These are phyloP conservation scores for Coniella vitis DNA, from an alignment of 2,329 filamentous ascomycete genomes.

Conservation along the genomic window DNA sequence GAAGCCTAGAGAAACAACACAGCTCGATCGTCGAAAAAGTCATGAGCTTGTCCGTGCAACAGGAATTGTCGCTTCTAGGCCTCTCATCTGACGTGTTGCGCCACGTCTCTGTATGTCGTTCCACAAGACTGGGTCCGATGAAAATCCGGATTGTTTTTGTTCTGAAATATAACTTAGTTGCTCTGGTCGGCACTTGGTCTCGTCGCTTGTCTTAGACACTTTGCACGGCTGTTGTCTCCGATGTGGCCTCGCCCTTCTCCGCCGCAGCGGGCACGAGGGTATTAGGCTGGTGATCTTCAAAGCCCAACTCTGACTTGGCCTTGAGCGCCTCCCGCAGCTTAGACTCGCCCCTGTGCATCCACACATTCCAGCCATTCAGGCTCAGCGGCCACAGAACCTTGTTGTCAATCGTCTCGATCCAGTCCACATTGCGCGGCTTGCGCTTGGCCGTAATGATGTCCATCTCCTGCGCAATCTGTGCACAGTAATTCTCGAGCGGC, in stretches of 20 bases:
- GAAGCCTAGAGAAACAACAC: neutral
- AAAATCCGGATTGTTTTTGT: neutral
- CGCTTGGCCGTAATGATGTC: conserved; percentile 54
- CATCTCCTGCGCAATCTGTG: conserved; percentile 56
- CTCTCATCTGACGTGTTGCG: neutral
- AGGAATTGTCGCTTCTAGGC: neutral
- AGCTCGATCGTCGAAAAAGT: neutral
- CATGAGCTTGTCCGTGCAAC: neutral
- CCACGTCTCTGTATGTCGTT: neutral
- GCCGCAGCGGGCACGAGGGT: conserved; percentile 2
- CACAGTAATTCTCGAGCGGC: conserved; percentile 58
- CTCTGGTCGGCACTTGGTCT: neutral
- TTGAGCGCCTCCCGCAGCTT: conserved; percentile 38
- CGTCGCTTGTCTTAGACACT: conserved; percentile 8
- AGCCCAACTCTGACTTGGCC: conserved; percentile 28
- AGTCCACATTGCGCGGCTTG: conserved; percentile 43
- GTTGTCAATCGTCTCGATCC: conserved; percentile 34
- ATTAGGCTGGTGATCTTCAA: conserved; percentile 22
- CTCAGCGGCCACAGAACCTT: conserved; percentile 35
- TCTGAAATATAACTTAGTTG: too few species aligned
- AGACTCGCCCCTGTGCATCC: conserved; percentile 39
- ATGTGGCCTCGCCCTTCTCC: conserved; percentile 11
- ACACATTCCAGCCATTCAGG: conserved; percentile 37
- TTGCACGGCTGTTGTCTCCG: conserved; percentile 13
- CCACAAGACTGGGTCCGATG: neutral